Conservation (phyloP, 2,329 filamentous ascomycete genomes). For the Aspergillus flavus region DNA sequence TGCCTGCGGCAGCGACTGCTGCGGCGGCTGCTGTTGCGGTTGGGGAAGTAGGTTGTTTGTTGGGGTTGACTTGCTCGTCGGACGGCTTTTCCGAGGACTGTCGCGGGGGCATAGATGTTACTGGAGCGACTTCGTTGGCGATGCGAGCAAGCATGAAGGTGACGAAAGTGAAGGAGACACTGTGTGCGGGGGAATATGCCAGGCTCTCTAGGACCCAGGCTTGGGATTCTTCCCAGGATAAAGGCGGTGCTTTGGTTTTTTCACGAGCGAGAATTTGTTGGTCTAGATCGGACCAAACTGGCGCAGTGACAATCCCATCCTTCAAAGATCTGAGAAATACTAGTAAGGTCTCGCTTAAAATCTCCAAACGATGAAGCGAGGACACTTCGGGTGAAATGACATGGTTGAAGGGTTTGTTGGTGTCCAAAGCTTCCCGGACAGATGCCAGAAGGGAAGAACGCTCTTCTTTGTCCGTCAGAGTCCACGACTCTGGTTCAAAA, state of each 20-base stretch:
- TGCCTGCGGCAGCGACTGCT: constrained; percentile 32
- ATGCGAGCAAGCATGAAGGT: constrained; percentile 72
- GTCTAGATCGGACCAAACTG: constrained; percentile 72
- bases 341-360: constrained; percentile 70
- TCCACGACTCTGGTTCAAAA: constrained; percentile 57
- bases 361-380: constrained; percentile 71
- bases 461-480: constrained; percentile 40
- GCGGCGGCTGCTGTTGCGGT: constrained; percentile 25
- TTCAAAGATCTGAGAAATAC: constrained; percentile 73
- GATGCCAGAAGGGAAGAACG: constrained; percentile 48
- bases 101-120: constrained; percentile 27
- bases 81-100: constrained; percentile 8
- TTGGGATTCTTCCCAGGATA: constrained; percentile 58
- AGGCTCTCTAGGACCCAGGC: constrained; percentile 73
- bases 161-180: constrained; percentile 86
- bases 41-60: constrained; percentile 10
- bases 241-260: constrained; percentile 51
- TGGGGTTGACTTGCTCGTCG: constrained; percentile 6
- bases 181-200: constrained; percentile 72
- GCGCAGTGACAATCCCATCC: constrained; percentile 74
- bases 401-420: constrained; percentile 62
- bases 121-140: constrained; percentile 55
- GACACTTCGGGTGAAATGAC: constrained; percentile 66
- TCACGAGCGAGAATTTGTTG: constrained; percentile 55
- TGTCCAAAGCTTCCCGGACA: constrained; percentile 70